These are phyloP conservation scores for Galium porrigens DNA, from an alignment of 305 asterid species.

Conservation along the genomic window DNA sequence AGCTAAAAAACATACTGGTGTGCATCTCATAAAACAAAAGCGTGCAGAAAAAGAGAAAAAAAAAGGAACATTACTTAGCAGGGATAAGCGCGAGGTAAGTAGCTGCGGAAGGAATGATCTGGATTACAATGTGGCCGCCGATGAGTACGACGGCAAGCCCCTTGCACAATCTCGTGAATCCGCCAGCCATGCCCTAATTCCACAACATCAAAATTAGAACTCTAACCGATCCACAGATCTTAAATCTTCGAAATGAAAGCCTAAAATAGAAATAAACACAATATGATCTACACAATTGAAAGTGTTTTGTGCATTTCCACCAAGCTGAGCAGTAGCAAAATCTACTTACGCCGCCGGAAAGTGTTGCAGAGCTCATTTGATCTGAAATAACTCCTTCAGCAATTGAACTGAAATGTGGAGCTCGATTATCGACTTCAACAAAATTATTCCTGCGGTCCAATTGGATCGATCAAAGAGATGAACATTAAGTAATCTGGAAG, in stretches of 20 bases:
- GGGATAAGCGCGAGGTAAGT: conserved; percentile 87
- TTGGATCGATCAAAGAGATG: not conserved
- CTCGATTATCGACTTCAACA: not conserved
- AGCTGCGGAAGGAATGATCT: conserved; percentile 54
- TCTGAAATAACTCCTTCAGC: not conserved
- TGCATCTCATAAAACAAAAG: not conserved
- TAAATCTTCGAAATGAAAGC: not conserved
- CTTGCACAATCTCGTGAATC: conserved; percentile 79
- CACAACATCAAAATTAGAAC: conserved; percentile 4
- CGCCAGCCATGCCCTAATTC: conserved; percentile 22
- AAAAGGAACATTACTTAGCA: conserved; percentile 48
- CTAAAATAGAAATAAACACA: not conserved
- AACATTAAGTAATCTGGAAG: not conserved
- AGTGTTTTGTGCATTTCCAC: not conserved
- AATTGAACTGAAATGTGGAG: not conserved
- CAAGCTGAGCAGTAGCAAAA: not conserved
- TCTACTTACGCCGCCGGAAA: conserved; percentile 16
- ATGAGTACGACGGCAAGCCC: conserved; percentile 68
- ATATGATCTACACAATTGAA: not conserved
- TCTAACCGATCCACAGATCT: conserved; percentile 10
- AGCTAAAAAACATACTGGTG: not conserved
- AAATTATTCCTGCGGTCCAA: not conserved
- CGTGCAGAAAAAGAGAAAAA: not conserved
- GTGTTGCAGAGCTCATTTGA: conserved; percentile 19
- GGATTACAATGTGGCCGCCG: conserved; percentile 65